phyloP scores from a whole-genome alignment of 139 green algal genomes.

The Pleodorina starrii region DNA sequence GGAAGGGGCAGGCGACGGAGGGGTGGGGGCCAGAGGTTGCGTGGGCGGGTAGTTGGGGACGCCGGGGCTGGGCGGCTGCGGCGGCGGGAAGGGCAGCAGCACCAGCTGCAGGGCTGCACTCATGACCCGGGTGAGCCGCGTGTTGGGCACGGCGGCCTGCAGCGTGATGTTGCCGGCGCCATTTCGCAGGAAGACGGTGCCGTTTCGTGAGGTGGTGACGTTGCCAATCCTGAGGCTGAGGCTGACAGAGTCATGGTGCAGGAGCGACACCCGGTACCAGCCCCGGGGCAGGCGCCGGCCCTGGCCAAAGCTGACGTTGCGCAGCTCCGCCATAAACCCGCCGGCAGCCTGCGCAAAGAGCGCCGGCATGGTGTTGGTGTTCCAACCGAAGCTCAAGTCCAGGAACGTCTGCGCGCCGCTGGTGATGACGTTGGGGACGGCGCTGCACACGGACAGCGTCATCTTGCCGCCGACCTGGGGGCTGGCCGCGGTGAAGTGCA shows the following conservation, averaged over 20 bases:
- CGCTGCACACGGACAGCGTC: not conserved
- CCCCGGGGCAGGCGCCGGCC: not conserved
- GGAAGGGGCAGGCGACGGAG: no score
- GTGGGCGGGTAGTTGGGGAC: no score
- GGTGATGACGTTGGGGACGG: not conserved
- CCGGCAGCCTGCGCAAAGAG: not conserved
- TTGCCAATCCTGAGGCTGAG: not conserved
- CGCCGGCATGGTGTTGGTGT: not conserved
- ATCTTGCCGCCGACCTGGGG: not conserved
- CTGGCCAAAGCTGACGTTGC: not conserved
- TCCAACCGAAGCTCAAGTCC: not conserved
- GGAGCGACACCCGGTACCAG: not conserved
- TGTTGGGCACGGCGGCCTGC: not conserved
- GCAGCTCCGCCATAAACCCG: not conserved
- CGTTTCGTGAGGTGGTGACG: not conserved
- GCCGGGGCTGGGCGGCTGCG: not conserved
- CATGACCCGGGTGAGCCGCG: not conserved
- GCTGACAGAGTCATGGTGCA: not conserved
- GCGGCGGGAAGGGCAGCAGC: not conserved
- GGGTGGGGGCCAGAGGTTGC: no score
- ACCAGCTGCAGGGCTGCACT: not conserved
- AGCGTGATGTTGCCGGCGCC: not conserved
- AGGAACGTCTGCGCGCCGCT: not conserved
- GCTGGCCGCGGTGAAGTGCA: not conserved
- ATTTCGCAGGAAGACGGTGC: not conserved